A percentile compares a stretch with the other conserved stretches of the same genome.
Conservation (phyloP, 2,329 filamentous ascomycete genomes). For the Cladosporium sp. region DNA sequence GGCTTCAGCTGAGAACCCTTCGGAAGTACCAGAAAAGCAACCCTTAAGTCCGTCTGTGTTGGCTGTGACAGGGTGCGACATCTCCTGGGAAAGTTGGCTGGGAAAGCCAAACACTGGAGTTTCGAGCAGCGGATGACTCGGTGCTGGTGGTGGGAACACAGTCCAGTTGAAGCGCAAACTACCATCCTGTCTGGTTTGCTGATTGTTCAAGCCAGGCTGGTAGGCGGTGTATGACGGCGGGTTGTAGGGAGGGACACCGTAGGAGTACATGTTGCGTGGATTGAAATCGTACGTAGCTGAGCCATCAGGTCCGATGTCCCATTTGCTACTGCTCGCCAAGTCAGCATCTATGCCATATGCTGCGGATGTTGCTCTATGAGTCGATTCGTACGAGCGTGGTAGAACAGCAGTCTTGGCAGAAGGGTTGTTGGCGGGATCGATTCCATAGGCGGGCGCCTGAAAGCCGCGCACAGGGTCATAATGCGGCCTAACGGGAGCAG, state of each 20-base stretch:
- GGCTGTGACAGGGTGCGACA: too few species aligned
- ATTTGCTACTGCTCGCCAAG: conserved; percentile 8
- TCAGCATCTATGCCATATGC: conserved; percentile 10
- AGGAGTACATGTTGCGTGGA: background rate
- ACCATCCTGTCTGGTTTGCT: too few species aligned
- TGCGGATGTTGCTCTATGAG: conserved; percentile 5
- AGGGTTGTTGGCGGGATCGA: background rate
- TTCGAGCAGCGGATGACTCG: too few species aligned
- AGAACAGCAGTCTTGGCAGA: background rate
- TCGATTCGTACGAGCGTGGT: conserved; percentile 10
- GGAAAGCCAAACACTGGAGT: too few species aligned
- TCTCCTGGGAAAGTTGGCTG: too few species aligned
- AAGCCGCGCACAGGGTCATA: conserved; percentile 25
- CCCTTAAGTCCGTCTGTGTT: too few species aligned
- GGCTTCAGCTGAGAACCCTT: too few species aligned
- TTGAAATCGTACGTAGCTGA: background rate
- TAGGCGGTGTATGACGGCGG: too few species aligned
- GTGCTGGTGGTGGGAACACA: too few species aligned
- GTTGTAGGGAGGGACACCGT: too few species aligned
- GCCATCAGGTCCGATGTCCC: background rate
- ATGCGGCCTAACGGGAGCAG: conserved; percentile 15
- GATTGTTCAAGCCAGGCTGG: too few species aligned
- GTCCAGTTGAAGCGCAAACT: too few species aligned
- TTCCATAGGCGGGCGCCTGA: background rate
- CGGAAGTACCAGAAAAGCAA: background rate